A percentile compares a stretch with the other conserved stretches of the same genome.
Conservation (phyloP, 2,329 filamentous ascomycete species). For the Penicillium sp. region DNA sequence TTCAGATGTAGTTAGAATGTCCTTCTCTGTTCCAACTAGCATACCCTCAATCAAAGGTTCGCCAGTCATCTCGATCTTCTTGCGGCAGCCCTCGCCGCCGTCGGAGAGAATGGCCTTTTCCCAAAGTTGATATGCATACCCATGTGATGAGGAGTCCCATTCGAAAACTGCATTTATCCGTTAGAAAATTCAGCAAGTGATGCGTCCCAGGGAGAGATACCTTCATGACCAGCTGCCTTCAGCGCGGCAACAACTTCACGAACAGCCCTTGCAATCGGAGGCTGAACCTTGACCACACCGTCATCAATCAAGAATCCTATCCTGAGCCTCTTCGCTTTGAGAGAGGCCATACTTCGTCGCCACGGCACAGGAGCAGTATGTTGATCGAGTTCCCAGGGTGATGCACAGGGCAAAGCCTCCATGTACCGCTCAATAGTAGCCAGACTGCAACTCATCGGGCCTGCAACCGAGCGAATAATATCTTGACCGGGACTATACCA, state of each 20-base stretch:
- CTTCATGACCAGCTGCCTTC: conserved; percentile 62
- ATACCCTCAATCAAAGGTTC: conserved; percentile 46
- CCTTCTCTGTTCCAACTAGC: conserved; percentile 40
- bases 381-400: conserved; percentile 48
- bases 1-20: conserved; percentile 35
- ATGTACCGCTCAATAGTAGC: conserved; percentile 41
- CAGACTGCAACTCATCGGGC: conserved; percentile 37
- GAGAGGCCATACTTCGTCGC: conserved; percentile 35
- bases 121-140: conserved; percentile 40
- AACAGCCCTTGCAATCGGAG: conserved; percentile 64
- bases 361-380: conserved; percentile 47
- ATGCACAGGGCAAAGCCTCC: conserved; percentile 41
- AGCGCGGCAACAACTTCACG: conserved; percentile 59
- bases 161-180: conserved; percentile 34
- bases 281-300: conserved; percentile 65
- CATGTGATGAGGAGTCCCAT: conserved; percentile 40
- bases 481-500: conserved; percentile 34
- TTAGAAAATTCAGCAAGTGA: background rate
- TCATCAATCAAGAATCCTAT: conserved; percentile 68
- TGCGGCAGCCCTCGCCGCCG: conserved; percentile 40
- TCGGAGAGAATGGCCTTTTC: conserved; percentile 42
- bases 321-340: conserved; percentile 56
- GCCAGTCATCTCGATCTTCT: conserved; percentile 37
- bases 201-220: conserved; percentile 42
- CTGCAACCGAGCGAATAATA: conserved; percentile 37